Evolutionary conservation across 345 rosid genomes (phyloP).

Genomic region (Bretschneidera sinensis): DNA sequence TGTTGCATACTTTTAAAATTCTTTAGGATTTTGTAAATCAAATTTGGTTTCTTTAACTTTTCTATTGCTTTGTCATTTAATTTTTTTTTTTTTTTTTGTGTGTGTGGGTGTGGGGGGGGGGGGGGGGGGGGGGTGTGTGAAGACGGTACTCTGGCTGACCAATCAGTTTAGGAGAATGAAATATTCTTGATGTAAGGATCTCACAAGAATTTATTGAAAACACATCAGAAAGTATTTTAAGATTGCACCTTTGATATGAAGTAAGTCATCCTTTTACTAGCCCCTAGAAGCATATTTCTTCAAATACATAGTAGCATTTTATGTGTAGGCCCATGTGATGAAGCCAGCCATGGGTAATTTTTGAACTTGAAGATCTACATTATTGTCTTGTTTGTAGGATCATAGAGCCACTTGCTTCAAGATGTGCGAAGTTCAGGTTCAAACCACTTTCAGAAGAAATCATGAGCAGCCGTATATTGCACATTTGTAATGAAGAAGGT

Average conservation of each 20-base stretch:
- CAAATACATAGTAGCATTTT: neutral
- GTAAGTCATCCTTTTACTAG: neutral
- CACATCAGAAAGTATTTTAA: no score
- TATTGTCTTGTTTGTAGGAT: constrained; percentile 43
- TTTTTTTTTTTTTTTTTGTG: neutral
- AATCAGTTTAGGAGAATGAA: neutral
- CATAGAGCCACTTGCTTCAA: constrained; percentile 98
- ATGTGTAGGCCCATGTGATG: neutral
- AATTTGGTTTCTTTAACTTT: no score
- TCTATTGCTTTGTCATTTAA: no score
- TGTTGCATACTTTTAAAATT: neutral
- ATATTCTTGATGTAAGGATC: neutral
- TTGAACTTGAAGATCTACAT: constrained; percentile 14
- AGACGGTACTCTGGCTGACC: neutral
- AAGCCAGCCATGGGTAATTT: neutral
- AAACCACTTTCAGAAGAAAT: constrained; percentile 95
- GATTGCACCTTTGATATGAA: neutral
- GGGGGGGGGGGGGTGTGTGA: neutral
- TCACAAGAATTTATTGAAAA: no score
- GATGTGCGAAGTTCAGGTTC: constrained; percentile 99
- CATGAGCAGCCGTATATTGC: constrained; percentile 70
- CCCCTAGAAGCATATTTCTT: neutral
- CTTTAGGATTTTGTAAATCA: neutral
- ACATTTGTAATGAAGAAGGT: constrained; percentile 88
- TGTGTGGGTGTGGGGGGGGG: neutral